Evolutionary conservation across 164 flowering plant species (phyloP).

Genomic region (Macadamia integrifolia): DNA sequence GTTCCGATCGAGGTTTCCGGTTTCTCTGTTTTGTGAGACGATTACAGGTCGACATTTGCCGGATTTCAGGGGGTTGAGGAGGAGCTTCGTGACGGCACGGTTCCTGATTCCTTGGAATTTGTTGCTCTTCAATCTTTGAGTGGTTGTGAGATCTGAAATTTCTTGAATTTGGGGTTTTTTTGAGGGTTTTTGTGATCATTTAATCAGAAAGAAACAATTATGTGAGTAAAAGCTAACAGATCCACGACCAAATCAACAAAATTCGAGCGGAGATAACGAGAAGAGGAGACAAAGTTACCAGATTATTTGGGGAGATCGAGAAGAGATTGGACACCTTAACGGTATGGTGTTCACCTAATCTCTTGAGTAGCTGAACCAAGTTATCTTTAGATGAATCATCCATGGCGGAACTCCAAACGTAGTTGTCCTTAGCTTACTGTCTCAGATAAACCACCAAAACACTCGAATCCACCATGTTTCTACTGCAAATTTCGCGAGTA

Average conservation of each 20-base stretch:
- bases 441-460: background rate
- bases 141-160: conserved; percentile 22
- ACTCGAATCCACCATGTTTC: background rate
- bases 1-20: conserved; percentile 1
- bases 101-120: background rate
- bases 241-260: background rate
- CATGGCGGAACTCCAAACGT: conserved; percentile 27
- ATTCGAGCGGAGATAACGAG: background rate
- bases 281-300: conserved; percentile 30
- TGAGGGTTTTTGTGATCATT: conserved; percentile 14
- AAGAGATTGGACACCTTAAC: conserved; percentile 66
- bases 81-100: background rate
- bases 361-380: conserved; percentile 61
- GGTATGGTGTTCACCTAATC: conserved; percentile 60
- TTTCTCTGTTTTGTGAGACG: conserved; percentile 1
- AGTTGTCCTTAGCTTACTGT: background rate
- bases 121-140: conserved; percentile 1
- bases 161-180: conserved; percentile 19
- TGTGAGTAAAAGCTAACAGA: background rate
- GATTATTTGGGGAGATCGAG: conserved; percentile 34
- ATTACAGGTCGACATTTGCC: conserved; percentile 12
- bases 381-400: conserved; percentile 70
- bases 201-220: background rate
- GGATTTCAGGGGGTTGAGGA: conserved; percentile 9
- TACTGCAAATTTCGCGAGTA: too few relatives aligned